Conservation (phyloP, 2,329 filamentous ascomycete species). For the Dactylonectria macrodidyma region DNA sequence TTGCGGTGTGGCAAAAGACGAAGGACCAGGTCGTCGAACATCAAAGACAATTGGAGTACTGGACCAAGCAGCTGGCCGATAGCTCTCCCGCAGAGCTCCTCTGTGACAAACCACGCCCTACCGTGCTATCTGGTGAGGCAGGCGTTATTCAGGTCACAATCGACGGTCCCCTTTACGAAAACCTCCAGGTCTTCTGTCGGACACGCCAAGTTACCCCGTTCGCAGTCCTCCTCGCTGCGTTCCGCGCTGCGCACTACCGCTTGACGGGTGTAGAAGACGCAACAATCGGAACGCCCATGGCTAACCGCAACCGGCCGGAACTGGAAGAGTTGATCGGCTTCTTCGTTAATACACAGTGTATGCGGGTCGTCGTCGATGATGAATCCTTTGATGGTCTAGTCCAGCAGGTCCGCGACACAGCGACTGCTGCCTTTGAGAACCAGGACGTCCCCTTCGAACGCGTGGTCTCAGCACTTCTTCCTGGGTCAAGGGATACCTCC, state of each 20-base stretch:
- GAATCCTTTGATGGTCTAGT: slow-evolving; percentile 34
- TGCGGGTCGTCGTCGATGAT: slow-evolving; percentile 28
- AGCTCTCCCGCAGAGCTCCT: slow-evolving; percentile 24
- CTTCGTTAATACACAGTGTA: slow-evolving; percentile 45
- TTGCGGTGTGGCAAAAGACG: slow-evolving; percentile 30
- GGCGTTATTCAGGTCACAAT: neutral
- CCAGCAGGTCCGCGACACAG: slow-evolving; percentile 33
- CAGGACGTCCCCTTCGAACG: slow-evolving; percentile 44
- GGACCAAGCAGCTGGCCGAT: slow-evolving; percentile 11
- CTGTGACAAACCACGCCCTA: slow-evolving; percentile 18
- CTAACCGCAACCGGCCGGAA: slow-evolving; percentile 36
- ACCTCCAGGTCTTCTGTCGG: neutral
- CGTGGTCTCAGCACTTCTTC: slow-evolving; percentile 30
- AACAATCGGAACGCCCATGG: slow-evolving; percentile 39
- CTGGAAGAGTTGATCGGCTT: slow-evolving; percentile 42
- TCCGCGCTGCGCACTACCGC: slow-evolving; percentile 45
- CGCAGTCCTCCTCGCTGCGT: slow-evolving; percentile 38
- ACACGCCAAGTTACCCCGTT: slow-evolving; percentile 27
- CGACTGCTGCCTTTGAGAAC: slow-evolving; percentile 31
- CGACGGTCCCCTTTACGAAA: neutral
- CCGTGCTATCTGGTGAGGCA: slow-evolving; percentile 29
- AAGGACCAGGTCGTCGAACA: slow-evolving; percentile 47
- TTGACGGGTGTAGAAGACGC: slow-evolving; percentile 42
- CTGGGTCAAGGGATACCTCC: slow-evolving; percentile 25
- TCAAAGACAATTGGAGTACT: slow-evolving; percentile 24